Evolutionary conservation across 2,329 filamentous ascomycete species (phyloP), one percentile per base, ranked within the genome.

Genomic region (Davidsoniella eucalypti): DNA sequence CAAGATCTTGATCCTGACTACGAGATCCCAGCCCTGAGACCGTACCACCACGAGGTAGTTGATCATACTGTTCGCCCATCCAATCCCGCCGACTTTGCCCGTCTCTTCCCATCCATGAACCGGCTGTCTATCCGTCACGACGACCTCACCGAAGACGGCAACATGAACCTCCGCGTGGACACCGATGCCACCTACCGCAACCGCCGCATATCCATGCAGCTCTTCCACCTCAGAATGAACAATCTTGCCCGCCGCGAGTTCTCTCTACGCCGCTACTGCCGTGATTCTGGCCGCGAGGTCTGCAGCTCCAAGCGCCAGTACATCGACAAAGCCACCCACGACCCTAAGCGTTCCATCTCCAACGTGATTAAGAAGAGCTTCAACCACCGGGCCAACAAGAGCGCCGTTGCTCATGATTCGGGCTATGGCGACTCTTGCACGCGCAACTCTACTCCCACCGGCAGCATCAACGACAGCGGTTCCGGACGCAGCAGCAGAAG

Each of bases 191-290:
- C 85, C 43, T 72, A 73, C 23, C 74, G 75, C 39, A 75, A 75
- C 55, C 75, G 79, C 55, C 78, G 78, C 57, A 76, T 84, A 58
- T 85, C 80, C 4, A 66, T 78, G 9, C 76, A 81, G 61, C 79
- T 98, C 44, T 96, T 95, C 66, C 90, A 98, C 64, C 71, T 96
- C 54, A 84, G 87, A 59, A 94, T 98, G 87, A 82, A 94, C 62
- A 87, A 96, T 63, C 69, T 96, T 50, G 80, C 79, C 59, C 80
- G 79, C 57, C 78, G 92, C 46, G 84, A 94, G 54, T 95, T 94
- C 65, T 94, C 88, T 1, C 72, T 96, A 25, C 80, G 90, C 26
- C 79, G 90, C 44, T 96, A 98, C 65, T 92, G 86, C 64, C 80
- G 92, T 51, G 84, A 94, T 55, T 95, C 88, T 26, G 90, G 92